phyloP scores from a whole-genome alignment of 805 yeast species.

The Pichia cephalocereana region DNA sequence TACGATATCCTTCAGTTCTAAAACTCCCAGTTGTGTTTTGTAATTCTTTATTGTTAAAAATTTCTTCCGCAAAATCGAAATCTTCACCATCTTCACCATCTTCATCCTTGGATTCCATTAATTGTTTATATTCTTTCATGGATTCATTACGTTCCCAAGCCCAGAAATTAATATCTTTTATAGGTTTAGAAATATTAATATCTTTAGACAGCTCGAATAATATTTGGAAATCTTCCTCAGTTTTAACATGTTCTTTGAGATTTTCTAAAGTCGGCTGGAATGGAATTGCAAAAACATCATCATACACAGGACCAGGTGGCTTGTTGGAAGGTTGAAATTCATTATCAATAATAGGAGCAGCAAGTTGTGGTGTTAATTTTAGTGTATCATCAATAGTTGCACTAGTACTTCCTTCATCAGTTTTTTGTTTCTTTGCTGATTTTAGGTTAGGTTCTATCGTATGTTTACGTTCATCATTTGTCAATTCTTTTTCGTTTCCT shows the following conservation, averaged over 20 bases:
- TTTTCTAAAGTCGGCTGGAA: conserved; percentile 37
- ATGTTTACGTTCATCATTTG: neutral
- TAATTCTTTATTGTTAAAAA: conserved; percentile 17
- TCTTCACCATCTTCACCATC: conserved; percentile 20
- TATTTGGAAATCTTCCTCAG: conserved; percentile 61
- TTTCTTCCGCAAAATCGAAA: conserved; percentile 22
- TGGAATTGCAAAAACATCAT: conserved; percentile 29
- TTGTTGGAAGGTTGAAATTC: conserved; percentile 44
- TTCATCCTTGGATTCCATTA: conserved; percentile 15
- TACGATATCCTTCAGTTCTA: conserved; percentile 63
- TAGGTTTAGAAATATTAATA: conserved; percentile 10
- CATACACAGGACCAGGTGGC: conserved; percentile 46
- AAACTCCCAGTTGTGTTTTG: conserved; percentile 50
- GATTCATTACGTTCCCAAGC: conserved; percentile 41
- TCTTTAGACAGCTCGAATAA: conserved; percentile 37
- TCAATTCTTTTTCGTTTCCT: conserved; percentile 12
- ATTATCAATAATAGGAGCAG: conserved; percentile 15
- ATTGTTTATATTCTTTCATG: conserved; percentile 26
- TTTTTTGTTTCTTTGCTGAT: conserved; percentile 5
- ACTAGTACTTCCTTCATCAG: conserved; percentile 2
- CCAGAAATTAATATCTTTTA: conserved; percentile 45
- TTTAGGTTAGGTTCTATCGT: neutral
- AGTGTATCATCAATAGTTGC: conserved; percentile 6
- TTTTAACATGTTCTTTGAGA: conserved; percentile 50
- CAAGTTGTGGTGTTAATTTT: conserved; percentile 21